Percentiles rank a stretch among this genome's conserved stretches.
These are phyloP conservation scores for Verbascum thapsus DNA, from an alignment of 257 asterid genomes.

Conservation along the genomic window DNA sequence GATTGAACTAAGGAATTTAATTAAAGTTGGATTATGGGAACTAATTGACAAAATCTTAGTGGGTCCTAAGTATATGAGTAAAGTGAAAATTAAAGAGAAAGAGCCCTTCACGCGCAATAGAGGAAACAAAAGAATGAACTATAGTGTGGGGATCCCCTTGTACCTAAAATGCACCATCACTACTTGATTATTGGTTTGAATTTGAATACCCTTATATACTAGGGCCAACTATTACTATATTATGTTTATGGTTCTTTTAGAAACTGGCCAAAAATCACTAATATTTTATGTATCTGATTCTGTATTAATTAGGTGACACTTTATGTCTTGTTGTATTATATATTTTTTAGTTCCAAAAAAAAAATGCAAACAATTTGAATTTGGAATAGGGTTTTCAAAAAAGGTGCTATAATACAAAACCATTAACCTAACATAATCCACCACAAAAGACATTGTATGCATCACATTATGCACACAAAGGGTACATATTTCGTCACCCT, in stretches of 20 bases:
- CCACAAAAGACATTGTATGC: constrained; percentile 1
- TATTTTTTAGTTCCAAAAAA: constrained; percentile 16
- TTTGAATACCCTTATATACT: constrained; percentile 4
- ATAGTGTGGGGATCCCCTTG: constrained; percentile 1
- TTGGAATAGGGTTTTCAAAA: not conserved
- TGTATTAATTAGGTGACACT: too few relatives aligned
- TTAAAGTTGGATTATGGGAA: constrained; percentile 7
- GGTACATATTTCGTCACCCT: constrained; percentile 43
- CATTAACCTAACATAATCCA: constrained; percentile 9
- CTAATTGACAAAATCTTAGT: constrained; percentile 40
- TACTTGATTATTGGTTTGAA: constrained; percentile 19
- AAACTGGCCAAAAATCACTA: too few relatives aligned
- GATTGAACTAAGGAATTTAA: not conserved
- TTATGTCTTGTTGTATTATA: too few relatives aligned
- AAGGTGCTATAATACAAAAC: constrained; percentile 2
- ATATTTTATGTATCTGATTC: too few relatives aligned
- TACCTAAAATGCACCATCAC: constrained; percentile 17
- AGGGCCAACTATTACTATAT: not conserved
- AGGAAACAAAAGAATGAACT: constrained; percentile 19
- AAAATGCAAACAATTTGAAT: not conserved
- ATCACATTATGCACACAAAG: constrained; percentile 37
- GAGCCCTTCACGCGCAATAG: too few relatives aligned
- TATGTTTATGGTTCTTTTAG: too few relatives aligned
- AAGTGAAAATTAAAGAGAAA: constrained; percentile 42
- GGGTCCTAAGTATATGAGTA: constrained; percentile 52